Base-by-base conservation (phyloP, 441 rosid genomes). In the Aquilaria agallochum region DNA sequence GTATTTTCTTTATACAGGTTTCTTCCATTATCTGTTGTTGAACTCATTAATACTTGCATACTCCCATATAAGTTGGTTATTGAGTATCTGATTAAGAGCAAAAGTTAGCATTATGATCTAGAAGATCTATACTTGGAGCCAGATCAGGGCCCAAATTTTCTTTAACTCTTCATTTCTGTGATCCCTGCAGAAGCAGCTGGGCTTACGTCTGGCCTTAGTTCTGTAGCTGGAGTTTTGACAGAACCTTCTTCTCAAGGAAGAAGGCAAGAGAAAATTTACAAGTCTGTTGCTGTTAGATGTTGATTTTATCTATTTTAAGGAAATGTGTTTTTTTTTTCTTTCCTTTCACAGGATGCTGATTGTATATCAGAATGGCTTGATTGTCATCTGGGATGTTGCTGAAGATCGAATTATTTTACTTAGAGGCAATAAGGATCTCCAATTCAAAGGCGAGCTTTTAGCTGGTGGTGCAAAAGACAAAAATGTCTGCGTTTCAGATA, bases 321-420 rank as follows among this genome's bases (percentile, higher is more conserved):
- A 46, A 27, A 40, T 51, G 33, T 15, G 40, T 7, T 40, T 14
- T 61, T 52, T 32, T 67, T 51, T 31, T n/a, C 4, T 47, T 27
- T 51, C 55, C 51, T 70, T 76, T 71, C 73, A 72, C 84, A 92
- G 98, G 68, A 56, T 92, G 75, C 77, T 92, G 83, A 76, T 89
- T 74, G 89, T 82, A 34, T 72, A 60, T 60, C 79, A 68, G 53
- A 79, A 77, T 72, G 92, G 92, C 72, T 76, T 81, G 70, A 70
- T 83, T 73, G 68, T 74, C 68, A 80, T 86, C 64, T 83, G 89
- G 92, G 92, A 86, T 78, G 76, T 82, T 65, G 78, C 85, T 64
- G 83, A 76, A 68, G 85, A 81, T 76, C 68, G 58, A 65, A 76
- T 72, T 12, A 73, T 81, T 31, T 52, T 72, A 56, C 72, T 76